Evolutionary conservation across 1,284 basidiomycete genomes (phyloP), one percentile per base, ranked within the genome.

Genomic region (Rhodofomes roseus): DNA sequence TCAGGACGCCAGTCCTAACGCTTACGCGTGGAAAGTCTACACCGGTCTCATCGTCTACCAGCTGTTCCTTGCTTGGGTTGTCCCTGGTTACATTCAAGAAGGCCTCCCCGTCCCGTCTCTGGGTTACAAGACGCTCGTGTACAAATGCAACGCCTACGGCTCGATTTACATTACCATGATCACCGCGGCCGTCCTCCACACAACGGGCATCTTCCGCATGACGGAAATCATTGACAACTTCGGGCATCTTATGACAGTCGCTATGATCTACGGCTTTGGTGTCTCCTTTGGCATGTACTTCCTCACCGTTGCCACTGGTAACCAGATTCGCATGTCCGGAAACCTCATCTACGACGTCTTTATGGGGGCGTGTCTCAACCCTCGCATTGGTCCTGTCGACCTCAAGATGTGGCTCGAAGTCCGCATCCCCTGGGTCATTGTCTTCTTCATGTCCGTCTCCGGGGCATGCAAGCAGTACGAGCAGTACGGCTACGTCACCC

Each of bases 341-440:
- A 96, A 88, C 77, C 86, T 92, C 75, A 83, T 96, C 65, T 99
- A 97, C 73, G 95, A 97, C 70, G 89, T 95, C 64, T 96, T 95
- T 77, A 98, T 98, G 95, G 97, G 97, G 52, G 95, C 95, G 40
- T 84, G 83, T 57, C 81, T 99, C 64, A 99, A 98, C 78, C 97
- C 97, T 14, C 87, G 96, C 60, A 84, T 99, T 64, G 95, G 95
- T n/a, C 81, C 82, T 37, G 84, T 99, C 66, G 96, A 98, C 76
- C 79, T 99, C 71, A 99, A 99, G 81, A 98, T 99, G 96, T 99
- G 96, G 87, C 94, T 94, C 27, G 96, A 99, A 75, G 96, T 99
- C 60, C 87, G 97, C 55, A 93, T 99, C 66, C 95, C 96, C 7
- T 99, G 97, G 96, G 89, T 97, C 22, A 86, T 98, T 59, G 88